Evolutionary conservation across 2,329 filamentous ascomycete genomes (phyloP).

Genomic region (Epichloe aotearoae): DNA sequence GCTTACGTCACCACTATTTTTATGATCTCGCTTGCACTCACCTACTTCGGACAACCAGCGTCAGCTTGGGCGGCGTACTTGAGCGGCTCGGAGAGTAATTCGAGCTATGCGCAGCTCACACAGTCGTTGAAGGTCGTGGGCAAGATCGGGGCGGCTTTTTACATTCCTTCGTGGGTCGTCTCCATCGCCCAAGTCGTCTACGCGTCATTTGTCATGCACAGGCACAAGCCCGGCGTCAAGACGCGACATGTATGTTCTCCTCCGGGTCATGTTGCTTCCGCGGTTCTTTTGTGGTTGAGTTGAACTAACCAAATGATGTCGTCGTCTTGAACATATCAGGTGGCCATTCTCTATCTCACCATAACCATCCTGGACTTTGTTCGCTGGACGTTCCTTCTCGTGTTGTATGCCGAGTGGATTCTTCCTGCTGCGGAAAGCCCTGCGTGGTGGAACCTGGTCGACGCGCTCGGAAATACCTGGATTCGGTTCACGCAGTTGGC

Average conservation of each 20-base stretch:
- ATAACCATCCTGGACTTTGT: conserved; percentile 3
- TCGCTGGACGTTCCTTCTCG: conserved; percentile 5
- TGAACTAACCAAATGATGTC: neutral
- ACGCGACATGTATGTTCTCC: conserved; percentile 3
- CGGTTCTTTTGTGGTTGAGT: no score
- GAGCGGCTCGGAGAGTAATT: conserved; percentile 6
- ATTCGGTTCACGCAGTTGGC: conserved; percentile 3
- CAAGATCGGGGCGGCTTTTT: conserved; percentile 5
- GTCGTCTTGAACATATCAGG: neutral
- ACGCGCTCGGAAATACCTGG: conserved; percentile 6
- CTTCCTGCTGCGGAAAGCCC: conserved; percentile 2
- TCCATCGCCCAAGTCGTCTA: conserved; percentile 4
- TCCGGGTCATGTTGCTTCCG: neutral
- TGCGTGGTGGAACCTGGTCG: conserved; percentile 5
- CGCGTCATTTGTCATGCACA: conserved; percentile 6
- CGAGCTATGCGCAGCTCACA: conserved; percentile 5
- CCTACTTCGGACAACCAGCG: conserved; percentile 7
- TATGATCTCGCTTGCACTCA: neutral
- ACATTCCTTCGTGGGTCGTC: conserved; percentile 5
- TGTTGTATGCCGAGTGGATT: conserved; percentile 5
- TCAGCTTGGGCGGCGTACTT: conserved; percentile 5
- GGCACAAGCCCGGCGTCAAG: conserved; percentile 3
- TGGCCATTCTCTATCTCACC: conserved; percentile 3
- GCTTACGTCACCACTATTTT: neutral
- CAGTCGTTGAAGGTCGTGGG: conserved; percentile 5